phyloP scores from a whole-genome alignment of 2,329 filamentous ascomycete species.

The Paraconiothyrium brasiliense region DNA sequence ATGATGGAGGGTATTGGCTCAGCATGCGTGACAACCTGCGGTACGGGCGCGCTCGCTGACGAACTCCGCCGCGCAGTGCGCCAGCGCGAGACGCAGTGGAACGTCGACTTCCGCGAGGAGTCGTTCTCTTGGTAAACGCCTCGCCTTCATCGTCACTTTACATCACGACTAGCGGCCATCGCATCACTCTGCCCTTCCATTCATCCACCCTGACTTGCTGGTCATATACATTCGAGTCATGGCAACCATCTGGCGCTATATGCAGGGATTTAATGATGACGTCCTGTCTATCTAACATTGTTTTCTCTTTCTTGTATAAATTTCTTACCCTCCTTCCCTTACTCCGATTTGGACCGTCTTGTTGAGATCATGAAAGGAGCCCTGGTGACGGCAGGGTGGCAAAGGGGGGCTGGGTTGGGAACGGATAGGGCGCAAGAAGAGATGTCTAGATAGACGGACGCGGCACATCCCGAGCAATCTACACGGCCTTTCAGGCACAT shows the following conservation, averaged over 20 bases:
- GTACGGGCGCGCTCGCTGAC: conserved; percentile 76
- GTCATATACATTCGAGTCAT: conserved; percentile 6
- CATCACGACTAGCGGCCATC: conserved; percentile 8
- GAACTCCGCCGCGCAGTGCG: conserved; percentile 76
- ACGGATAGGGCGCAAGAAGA: conserved; percentile 5
- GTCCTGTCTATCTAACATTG: conserved; percentile 10
- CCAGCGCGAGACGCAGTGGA: conserved; percentile 69
- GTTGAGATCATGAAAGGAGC: not conserved
- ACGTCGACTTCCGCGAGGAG: conserved; percentile 82
- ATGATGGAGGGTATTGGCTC: conserved; percentile 83
- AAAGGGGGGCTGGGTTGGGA: not conserved
- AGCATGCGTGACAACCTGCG: conserved; percentile 86
- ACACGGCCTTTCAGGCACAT: not conserved
- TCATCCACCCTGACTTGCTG: conserved; percentile 5
- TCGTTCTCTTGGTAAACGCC: conserved; percentile 70
- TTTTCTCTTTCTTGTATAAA: conserved; percentile 41
- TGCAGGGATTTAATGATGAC: conserved; percentile 14
- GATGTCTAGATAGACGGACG: conserved; percentile 15
- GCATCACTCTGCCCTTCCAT: conserved; percentile 6
- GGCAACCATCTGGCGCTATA: conserved; percentile 2
- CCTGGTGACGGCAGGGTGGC: conserved; percentile 8
- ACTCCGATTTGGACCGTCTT: conserved; percentile 10
- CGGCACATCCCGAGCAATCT: conserved; percentile 14
- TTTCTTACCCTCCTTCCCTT: conserved; percentile 32
- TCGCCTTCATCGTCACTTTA: conserved; percentile 9